A percentile compares a stretch with the other conserved stretches of the same genome.
phyloP scores from a whole-genome alignment of 441 rosid genomes.

The Daphne laureola region DNA sequence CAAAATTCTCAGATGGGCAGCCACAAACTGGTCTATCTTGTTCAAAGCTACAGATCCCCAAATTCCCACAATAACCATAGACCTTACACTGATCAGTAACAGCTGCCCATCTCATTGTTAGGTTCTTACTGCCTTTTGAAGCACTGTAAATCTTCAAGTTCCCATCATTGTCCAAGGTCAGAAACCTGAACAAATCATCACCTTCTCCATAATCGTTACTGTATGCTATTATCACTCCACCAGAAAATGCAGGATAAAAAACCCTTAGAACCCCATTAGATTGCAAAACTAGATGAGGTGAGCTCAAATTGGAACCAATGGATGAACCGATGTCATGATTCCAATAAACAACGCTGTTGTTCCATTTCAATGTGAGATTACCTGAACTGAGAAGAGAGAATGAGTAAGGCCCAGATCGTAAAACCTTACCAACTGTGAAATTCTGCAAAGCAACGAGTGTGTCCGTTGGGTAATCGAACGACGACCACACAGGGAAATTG shows the following conservation, averaged over 20 bases:
- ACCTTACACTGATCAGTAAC: slow-evolving; percentile 56
- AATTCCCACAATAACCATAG: slow-evolving; percentile 62
- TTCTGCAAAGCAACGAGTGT: slow-evolving; percentile 60
- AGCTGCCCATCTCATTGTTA: slow-evolving; percentile 47
- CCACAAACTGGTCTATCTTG: slow-evolving; percentile 38
- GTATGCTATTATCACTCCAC: slow-evolving; percentile 29
- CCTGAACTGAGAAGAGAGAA: slow-evolving; percentile 37
- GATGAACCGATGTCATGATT: slow-evolving; percentile 52
- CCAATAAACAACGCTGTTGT: slow-evolving; percentile 35
- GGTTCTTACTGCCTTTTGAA: slow-evolving; percentile 19
- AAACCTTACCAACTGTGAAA: slow-evolving; percentile 27
- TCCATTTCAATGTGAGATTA: slow-evolving; percentile 55
- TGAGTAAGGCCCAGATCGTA: slow-evolving; percentile 51
- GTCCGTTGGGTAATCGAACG: slow-evolving; percentile 59
- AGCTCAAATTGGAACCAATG: slow-evolving; percentile 27
- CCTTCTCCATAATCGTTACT: slow-evolving; percentile 70
- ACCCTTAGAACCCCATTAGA: slow-evolving; percentile 39
- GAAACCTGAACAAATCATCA: slow-evolving; percentile 41
- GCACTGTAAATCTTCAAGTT: slow-evolving; percentile 59
- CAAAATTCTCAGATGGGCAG: slow-evolving; percentile 70
- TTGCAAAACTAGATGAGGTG: slow-evolving; percentile 42
- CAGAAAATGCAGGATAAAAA: slow-evolving; percentile 23
- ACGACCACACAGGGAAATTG: slow-evolving; percentile 50
- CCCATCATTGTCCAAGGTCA: slow-evolving; percentile 61
- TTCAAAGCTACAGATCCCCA: slow-evolving; percentile 60